Evolutionary conservation across 257 asterid species (phyloP).

Genomic region (Solanum commersonii): DNA sequence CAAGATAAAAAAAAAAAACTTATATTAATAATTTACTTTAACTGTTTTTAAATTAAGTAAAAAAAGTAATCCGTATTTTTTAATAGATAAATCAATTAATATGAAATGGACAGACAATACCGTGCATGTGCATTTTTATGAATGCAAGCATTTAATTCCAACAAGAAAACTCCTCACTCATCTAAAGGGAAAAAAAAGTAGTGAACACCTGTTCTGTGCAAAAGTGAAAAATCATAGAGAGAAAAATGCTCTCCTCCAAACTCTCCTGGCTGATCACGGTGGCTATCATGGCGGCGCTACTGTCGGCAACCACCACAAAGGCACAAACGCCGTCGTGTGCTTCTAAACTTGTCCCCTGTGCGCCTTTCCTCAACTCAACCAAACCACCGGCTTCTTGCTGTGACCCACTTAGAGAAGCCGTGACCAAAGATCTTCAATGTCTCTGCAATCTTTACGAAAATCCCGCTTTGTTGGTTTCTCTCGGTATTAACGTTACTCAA

Average conservation of each 20-base stretch:
- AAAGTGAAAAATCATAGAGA: not conserved
- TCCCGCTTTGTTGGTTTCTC: not conserved
- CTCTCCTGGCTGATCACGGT: not conserved
- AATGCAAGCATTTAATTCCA: not conserved
- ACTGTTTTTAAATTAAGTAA: no score
- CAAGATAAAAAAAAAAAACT: no score
- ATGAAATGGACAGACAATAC: no score
- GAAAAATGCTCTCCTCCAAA: constrained; percentile 10
- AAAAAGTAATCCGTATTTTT: no score
- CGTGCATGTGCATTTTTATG: not conserved
- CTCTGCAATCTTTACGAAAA: constrained; percentile 25
- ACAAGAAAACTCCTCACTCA: not conserved
- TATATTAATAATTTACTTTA: no score
- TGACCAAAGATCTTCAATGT: constrained; percentile 29
- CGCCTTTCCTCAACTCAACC: constrained; percentile 21
- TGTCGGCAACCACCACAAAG: not conserved
- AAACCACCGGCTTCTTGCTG: constrained; percentile 30
- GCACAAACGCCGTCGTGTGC: constrained; percentile 28
- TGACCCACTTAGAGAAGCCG: constrained; percentile 21
- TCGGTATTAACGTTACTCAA: constrained; percentile 28
- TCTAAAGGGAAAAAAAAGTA: not conserved
- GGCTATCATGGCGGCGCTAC: constrained; percentile 17
- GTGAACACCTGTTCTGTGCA: not conserved
- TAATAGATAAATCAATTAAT: no score
- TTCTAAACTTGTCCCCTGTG: constrained; percentile 21